These are phyloP conservation scores for Przewalskia tangutica DNA, from an alignment of 257 asterid genomes.

Conservation along the genomic window DNA sequence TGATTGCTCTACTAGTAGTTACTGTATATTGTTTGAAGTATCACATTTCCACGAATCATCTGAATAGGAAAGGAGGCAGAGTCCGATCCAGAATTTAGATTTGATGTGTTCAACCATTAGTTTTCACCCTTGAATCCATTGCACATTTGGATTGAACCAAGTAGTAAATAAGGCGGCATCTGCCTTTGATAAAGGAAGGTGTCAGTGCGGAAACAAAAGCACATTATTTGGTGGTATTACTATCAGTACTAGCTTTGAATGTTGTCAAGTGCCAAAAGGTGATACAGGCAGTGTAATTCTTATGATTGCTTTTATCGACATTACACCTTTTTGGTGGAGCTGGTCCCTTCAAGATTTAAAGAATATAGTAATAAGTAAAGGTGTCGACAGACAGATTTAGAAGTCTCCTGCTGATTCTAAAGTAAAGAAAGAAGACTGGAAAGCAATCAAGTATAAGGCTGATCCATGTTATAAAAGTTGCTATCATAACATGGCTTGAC, in stretches of 20 bases:
- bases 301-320: not conserved
- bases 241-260: not conserved
- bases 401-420: not conserved
- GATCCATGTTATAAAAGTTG: no score
- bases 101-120: not conserved
- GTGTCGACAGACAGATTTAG: not conserved
- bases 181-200: not conserved
- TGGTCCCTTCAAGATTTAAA: not conserved
- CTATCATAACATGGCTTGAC: no score
- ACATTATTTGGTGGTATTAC: not conserved
- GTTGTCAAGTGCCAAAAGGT: not conserved
- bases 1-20: not conserved
- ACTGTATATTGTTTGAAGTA: not conserved
- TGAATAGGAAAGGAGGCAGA: not conserved
- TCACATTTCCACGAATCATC: not conserved
- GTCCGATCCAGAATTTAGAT: not conserved
- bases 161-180: not conserved
- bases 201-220: not conserved
- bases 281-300: not conserved
- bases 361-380: not conserved
- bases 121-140: not conserved
- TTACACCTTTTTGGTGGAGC: not conserved
- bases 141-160: not conserved
- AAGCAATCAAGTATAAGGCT: not conserved
- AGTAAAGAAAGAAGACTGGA: not conserved